phyloP scores from a whole-genome alignment of 2,329 filamentous ascomycete species.

The Botrytis medusae region DNA sequence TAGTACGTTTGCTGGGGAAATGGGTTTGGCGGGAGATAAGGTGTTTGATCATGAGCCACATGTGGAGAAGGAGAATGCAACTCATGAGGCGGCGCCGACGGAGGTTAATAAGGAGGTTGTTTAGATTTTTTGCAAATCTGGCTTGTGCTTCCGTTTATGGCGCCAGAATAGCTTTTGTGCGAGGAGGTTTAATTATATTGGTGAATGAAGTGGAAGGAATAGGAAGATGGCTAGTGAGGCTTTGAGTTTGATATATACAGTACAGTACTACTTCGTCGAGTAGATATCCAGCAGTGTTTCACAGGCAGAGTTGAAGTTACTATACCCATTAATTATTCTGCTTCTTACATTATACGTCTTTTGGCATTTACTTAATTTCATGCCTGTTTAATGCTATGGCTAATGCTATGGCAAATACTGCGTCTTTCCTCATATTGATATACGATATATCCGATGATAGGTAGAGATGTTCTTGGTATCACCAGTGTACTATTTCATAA shows the following conservation, averaged over 20 bases:
- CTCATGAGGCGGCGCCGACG: background rate
- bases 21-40: conserved; percentile 27
- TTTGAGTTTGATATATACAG: background rate
- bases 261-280: background rate
- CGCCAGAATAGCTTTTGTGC: background rate
- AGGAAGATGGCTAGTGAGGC: background rate
- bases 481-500: background rate
- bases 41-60: conserved; percentile 13
- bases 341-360: background rate
- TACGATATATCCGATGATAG: background rate
- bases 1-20: conserved; percentile 36
- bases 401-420: background rate
- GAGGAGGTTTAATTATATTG: background rate
- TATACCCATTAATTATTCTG: conserved; percentile 23
- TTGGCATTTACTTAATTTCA: background rate
- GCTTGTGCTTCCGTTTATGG: background rate
- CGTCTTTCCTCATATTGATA: background rate
- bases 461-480: accelerated
- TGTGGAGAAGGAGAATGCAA: conserved; percentile 20
- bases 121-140: conserved; percentile 11
- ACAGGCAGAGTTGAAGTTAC: conserved; percentile 6
- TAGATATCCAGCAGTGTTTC: background rate
- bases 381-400: background rate
- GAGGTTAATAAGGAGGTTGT: conserved; percentile 23
- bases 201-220: too few relatives aligned